These are phyloP conservation scores for Pluteus cervinus DNA, from an alignment of 768 basidiomycete species.

Conservation along the genomic window DNA sequence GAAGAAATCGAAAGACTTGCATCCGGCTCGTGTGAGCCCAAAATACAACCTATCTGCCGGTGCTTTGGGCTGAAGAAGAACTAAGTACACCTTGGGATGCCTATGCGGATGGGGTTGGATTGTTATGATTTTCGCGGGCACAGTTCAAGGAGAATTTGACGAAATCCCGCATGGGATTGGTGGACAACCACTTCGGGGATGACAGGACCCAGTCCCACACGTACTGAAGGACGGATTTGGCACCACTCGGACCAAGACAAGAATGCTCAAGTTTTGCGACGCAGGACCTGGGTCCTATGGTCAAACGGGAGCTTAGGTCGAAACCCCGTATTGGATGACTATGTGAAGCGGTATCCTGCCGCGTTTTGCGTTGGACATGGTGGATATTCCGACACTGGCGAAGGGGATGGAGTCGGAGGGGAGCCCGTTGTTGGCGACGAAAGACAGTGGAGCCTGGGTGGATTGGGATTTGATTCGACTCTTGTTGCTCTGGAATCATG, in stretches of 20 bases:
- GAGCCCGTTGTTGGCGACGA: conserved; percentile 46
- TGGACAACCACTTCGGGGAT: conserved; percentile 17
- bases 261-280: conserved; percentile 92
- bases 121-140: conserved; percentile 93
- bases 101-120: conserved; percentile 74
- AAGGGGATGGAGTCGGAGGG: conserved; percentile 73
- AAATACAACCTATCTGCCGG: conserved; percentile 62
- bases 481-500: conserved; percentile 82
- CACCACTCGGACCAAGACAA: conserved; percentile 74
- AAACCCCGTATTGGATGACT: conserved; percentile 53
- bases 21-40: conserved; percentile 51
- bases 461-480: conserved; percentile 92
- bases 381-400: conserved; percentile 64
- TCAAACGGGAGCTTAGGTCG: conserved; percentile 72
- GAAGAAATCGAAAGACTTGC: conserved; percentile 60
- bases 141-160: conserved; percentile 64
- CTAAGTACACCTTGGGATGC: conserved; percentile 76
- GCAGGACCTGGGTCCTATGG: conserved; percentile 82
- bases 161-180: conserved; percentile 10
- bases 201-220: conserved; percentile 74
- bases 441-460: conserved; percentile 85
- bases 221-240: conserved; percentile 91
- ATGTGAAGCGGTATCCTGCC: conserved; percentile 58
- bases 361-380: conserved; percentile 65
- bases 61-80: conserved; percentile 58